A percentile compares a stretch with the other conserved stretches of the same genome.
Evolutionary conservation across 345 rosid species (phyloP).

Genomic region (Murraya paniculata): DNA sequence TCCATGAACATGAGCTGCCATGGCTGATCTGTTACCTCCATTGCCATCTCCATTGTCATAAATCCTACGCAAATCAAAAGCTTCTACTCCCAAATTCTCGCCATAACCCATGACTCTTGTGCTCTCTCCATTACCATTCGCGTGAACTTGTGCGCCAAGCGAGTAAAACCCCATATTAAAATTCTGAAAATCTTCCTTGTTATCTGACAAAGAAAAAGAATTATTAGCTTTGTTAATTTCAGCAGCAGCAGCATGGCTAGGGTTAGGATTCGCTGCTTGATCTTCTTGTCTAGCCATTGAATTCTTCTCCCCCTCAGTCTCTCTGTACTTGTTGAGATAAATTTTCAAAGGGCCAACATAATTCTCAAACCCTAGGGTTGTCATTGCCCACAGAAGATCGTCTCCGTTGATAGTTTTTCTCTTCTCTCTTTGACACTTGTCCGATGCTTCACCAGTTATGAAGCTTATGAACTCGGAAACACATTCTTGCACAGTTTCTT

Average conservation of each 20-base stretch:
- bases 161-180: constrained; percentile 32
- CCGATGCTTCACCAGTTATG: constrained; percentile 38
- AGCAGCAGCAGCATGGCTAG: background rate
- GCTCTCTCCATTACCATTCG: constrained; percentile 8
- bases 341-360: constrained; percentile 31
- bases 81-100: constrained; percentile 20
- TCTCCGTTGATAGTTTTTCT: constrained; percentile 40
- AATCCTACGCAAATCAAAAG: constrained; percentile 17
- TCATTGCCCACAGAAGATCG: constrained; percentile 41
- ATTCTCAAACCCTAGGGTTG: constrained; percentile 35
- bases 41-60: constrained; percentile 23
- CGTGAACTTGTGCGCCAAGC: constrained; percentile 22
- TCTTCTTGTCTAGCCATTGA: constrained; percentile 22
- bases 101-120: constrained; percentile 15
- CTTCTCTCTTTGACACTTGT: constrained; percentile 37
- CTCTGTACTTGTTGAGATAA: constrained; percentile 37
- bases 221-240: constrained; percentile 19
- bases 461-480: constrained; percentile 43
- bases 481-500: constrained; percentile 41
- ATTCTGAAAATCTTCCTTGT: constrained; percentile 13
- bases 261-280: background rate
- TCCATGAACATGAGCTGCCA: constrained; percentile 29
- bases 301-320: constrained; percentile 33
- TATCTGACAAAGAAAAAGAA: background rate
- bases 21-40: constrained; percentile 4